Conservation (phyloP, 768 basidiomycete genomes). For the Lactarius psammicola region DNA sequence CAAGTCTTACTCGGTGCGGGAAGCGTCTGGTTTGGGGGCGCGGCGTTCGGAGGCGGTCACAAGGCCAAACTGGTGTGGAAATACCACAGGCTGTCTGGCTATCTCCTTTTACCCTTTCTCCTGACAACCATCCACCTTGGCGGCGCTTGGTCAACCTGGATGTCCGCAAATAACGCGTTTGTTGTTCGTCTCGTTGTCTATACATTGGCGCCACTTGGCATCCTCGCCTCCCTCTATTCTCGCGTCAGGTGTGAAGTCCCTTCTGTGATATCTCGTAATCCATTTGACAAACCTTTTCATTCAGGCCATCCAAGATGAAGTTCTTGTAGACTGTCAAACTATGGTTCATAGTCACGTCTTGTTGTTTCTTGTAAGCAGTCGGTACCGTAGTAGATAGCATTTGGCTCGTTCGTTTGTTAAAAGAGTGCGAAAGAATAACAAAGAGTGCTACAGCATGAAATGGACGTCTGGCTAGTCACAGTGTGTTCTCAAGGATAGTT, state of each 20-base stretch:
- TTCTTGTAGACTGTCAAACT: conserved; percentile 5
- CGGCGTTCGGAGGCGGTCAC: conserved; percentile 64
- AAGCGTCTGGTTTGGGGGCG: conserved; percentile 76
- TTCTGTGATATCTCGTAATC: background rate
- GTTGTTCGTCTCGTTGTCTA: conserved; percentile 31
- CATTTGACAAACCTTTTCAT: background rate
- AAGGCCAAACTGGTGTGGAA: conserved; percentile 80
- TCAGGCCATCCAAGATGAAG: conserved; percentile 25
- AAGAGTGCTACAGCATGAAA: conserved; percentile 1
- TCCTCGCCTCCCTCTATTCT: conserved; percentile 37
- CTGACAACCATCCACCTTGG: conserved; percentile 66
- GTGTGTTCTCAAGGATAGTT: background rate
- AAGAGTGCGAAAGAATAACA: background rate
- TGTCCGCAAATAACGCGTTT: conserved; percentile 39
- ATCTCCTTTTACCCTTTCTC: conserved; percentile 59
- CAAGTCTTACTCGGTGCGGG: conserved; percentile 65
- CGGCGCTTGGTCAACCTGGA: conserved; percentile 69
- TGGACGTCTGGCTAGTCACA: background rate
- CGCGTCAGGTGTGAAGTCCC: conserved; percentile 25
- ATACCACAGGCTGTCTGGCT: conserved; percentile 80
- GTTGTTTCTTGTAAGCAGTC: background rate
- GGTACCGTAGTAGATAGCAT: background rate
- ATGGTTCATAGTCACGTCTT: background rate
- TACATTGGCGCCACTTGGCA: conserved; percentile 30
- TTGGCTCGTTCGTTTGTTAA: background rate